Conservation (phyloP, 495 filamentous ascomycete species). For the Penicillium canescens region DNA sequence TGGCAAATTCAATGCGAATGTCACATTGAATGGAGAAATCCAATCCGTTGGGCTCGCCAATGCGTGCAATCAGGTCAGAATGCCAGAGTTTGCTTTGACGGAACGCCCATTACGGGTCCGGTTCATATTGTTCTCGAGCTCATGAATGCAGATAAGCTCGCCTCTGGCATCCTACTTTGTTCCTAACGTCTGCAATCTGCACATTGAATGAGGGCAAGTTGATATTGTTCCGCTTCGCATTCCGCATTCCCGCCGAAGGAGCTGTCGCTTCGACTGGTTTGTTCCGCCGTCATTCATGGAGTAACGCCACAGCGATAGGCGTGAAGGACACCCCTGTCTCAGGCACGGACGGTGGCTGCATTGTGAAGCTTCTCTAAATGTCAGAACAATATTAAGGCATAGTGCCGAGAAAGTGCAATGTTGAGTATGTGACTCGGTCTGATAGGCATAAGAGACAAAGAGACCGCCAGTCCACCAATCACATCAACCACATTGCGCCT, state of each 20-base stretch:
- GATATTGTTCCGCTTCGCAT: neutral
- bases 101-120: neutral
- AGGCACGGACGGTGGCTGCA: neutral
- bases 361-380: neutral
- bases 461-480: neutral
- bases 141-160: neutral
- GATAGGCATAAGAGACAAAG: neutral
- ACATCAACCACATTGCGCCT: neutral
- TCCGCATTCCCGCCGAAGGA: neutral
- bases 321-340: neutral
- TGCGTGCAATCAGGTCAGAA: neutral
- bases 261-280: neutral
- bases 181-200: too few relatives aligned
- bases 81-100: neutral
- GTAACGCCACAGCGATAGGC: neutral
- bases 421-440: neutral
- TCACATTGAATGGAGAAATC: neutral
- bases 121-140: constrained; percentile 2
- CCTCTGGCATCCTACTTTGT: neutral
- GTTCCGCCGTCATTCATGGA: neutral
- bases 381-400: constrained; percentile 6
- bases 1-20: constrained; percentile 3
- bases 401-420: neutral
- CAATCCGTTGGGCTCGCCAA: neutral
- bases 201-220: neutral